Evolutionary conservation across 192 early-diverging fungal genomes (phyloP).

Genomic region (Allomyces macrogynus): DNA sequence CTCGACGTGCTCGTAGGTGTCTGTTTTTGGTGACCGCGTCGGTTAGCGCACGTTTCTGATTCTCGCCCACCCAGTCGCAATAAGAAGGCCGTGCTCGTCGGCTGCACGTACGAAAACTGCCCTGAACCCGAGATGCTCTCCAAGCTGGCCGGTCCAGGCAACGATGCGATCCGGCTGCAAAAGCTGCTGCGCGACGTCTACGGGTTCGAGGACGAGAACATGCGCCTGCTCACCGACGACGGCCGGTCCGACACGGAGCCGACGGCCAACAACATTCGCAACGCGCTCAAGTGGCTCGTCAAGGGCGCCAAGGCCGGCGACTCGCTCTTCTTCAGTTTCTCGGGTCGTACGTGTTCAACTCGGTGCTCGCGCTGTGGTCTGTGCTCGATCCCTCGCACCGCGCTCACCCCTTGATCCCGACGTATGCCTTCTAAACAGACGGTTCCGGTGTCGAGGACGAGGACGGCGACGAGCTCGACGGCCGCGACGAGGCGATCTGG

Average conservation of each 20-base stretch:
- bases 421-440: slow-evolving; percentile 17
- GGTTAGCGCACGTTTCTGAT: too few species aligned
- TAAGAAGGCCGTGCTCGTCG: too few species aligned
- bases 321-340: slow-evolving; percentile 16
- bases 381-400: too few species aligned
- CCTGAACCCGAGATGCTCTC: too few species aligned
- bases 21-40: too few species aligned
- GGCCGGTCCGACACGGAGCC: slow-evolving; percentile 14
- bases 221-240: slow-evolving; percentile 21
- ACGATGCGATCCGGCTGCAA: slow-evolving; percentile 17
- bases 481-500: slow-evolving; percentile 17
- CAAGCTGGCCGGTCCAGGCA: not conserved
- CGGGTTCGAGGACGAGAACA: slow-evolving; percentile 15
- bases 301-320: slow-evolving; percentile 22
- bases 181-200: slow-evolving; percentile 8
- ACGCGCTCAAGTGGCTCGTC: slow-evolving; percentile 26
- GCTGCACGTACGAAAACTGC: too few species aligned
- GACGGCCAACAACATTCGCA: slow-evolving; percentile 24
- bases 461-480: slow-evolving; percentile 17
- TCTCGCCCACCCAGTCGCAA: too few species aligned
- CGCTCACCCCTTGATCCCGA: not conserved
- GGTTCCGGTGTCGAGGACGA: slow-evolving; percentile 13
- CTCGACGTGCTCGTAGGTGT: too few species aligned
- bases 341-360: not conserved
- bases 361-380: too few species aligned